phyloP scores from a whole-genome alignment of 2,329 filamentous ascomycete genomes.

The Pseudocercospora ulei region DNA sequence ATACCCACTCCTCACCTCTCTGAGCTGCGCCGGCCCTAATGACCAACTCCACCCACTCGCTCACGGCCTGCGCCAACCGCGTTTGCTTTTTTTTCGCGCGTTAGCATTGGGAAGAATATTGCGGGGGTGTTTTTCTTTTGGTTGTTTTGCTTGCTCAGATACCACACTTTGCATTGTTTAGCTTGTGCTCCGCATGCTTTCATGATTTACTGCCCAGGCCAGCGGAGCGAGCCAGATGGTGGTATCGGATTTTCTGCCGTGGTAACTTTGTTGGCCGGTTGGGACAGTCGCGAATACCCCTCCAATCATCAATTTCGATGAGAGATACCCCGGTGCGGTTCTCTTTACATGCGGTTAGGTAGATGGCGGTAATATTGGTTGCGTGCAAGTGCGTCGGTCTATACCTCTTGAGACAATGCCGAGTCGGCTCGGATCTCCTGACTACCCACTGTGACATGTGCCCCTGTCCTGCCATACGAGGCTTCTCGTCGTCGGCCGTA shows the following conservation, averaged over 20 bases:
- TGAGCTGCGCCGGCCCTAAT: slow-evolving; percentile 15
- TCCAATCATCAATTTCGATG: slow-evolving; percentile 9
- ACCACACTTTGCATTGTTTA: slow-evolving; percentile 15
- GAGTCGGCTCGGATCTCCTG: neutral
- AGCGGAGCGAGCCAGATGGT: slow-evolving; percentile 1
- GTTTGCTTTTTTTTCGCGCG: slow-evolving; percentile 16
- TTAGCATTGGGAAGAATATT: slow-evolving; percentile 10
- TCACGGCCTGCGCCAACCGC: slow-evolving; percentile 17
- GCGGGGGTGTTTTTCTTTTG: slow-evolving; percentile 9
- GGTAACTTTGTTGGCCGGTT: slow-evolving; percentile 1
- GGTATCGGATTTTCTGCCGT: slow-evolving; percentile 1
- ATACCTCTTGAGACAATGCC: neutral
- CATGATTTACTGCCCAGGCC: slow-evolving; percentile 10
- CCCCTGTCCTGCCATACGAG: too few species aligned
- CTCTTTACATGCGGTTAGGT: slow-evolving; percentile 6
- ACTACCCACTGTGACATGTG: slow-evolving; percentile 5
- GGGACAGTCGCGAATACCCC: slow-evolving; percentile 11
- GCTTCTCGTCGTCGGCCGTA: slow-evolving; percentile 2
- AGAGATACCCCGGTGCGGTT: slow-evolving; percentile 7
- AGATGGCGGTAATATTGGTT: slow-evolving; percentile 10
- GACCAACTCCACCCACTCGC: slow-evolving; percentile 15
- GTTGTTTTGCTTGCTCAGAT: slow-evolving; percentile 17
- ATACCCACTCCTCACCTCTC: slow-evolving; percentile 13
- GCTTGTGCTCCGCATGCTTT: slow-evolving; percentile 10
- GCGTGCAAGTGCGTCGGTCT: too few species aligned